Evolutionary conservation across 1,284 basidiomycete genomes (phyloP), one percentile per base, ranked within the genome.

Genomic region (Paramarasmius palmivorus): DNA sequence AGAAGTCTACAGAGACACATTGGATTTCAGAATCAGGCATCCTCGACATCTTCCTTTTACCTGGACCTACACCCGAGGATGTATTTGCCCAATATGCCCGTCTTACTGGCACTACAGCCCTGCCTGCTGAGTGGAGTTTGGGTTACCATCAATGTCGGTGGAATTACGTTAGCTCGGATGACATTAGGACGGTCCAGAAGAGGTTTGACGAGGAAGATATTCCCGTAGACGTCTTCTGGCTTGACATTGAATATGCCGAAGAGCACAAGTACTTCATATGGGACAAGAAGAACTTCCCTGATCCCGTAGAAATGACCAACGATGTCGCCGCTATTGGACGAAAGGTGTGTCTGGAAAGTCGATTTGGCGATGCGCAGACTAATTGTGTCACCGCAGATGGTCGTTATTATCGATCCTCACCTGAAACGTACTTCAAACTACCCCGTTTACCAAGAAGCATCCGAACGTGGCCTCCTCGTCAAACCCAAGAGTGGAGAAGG

Each of bases 201-300:
- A 78, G 86, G 50, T 98, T 99, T 65, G 95, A 98, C 59, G 90
- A 93, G 60, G 90, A 89, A 35, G 92, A 97, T 63, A 94, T 98
- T 52, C 96, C 97, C 0, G 86, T 98, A 35, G 97, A 98, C 65
- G 95, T 97, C 6, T 90, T 98, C 65, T 99, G 97, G 97, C 83
- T 99, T 41, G 97, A 99, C 72, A 98, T 99, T 63, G 97, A 98
- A 70, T 96, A 97, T 68, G 79, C 94, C 0, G 87, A 92, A 52
- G 92, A 95, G 48, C 94, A 98, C 74, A 92, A 95, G 72, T 99
- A 98, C 79, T 95, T 98, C 70, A 92, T 98, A 54, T 99, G 97
- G 97, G 88, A 98, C 65, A 77, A 88, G 59, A 90, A 89, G 72
- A 82, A 79, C 39, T 99, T 99, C 85, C 93, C 95, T 8, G 90